Evolutionary conservation across 257 asterid species (phyloP), one percentile per base, ranked within the genome.

Genomic region (Jacaranda copaia): DNA sequence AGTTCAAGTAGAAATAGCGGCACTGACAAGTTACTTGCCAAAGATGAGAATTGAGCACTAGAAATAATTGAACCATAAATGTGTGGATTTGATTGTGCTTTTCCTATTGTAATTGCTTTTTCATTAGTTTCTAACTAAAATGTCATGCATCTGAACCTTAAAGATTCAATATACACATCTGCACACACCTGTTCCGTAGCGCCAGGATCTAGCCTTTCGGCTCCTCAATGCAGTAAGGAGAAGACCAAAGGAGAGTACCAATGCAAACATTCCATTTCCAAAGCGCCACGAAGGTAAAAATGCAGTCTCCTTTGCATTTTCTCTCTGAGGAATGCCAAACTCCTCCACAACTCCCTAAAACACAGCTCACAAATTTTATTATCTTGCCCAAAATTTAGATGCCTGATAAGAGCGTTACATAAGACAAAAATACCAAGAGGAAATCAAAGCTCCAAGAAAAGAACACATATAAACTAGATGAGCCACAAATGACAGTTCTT

Each of bases 231-330:
- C 93, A 38, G 98, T 88, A 46, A 91, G 85, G 77, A 96, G 93
- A 84, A 96, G 98, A 66, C 99, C 99, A 67, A 93, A 96, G 6
- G 97, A 90, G 20, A 96, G 87, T 68, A 96, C 97, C 80, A 93
- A 80, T 1, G 97, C 99, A 81, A 96, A 93, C 98, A 96, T 91
- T 70, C 99, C 99, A 68, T 96, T 96, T 71, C 97, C 97, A 55
- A 93, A 96, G 60, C 96, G 93, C 99, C 99, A 93, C 1, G 96
- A 90, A 58, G 93, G 92, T 82, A 80, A 74, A 35, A 89, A 75
- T 49, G 89, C 97, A 42, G 88, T 75, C 70, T 81, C 83, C 61
- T 76, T 85, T 20, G 77, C 81, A 74, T 91, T 88, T 83, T 87
- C 99, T 80, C 97, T 86, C 78, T 87, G 67, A 32, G 97, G 99